phyloP scores from a whole-genome alignment of 2,329 filamentous ascomycete genomes.

The Colletotrichum shisoi region DNA sequence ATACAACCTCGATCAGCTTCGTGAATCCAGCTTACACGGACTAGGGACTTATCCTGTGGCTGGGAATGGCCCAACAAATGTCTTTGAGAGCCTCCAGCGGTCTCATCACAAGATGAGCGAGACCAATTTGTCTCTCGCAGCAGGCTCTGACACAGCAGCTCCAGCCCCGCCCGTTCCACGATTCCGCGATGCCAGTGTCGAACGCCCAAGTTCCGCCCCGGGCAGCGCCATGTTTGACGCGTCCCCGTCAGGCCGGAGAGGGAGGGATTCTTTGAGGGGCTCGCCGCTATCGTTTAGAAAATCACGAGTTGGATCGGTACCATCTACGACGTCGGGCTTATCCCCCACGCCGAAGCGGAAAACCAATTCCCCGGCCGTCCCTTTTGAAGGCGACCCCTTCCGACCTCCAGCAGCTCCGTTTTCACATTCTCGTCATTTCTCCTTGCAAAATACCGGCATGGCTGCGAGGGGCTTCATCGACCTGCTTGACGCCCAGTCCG shows the following conservation, averaged over 20 bases:
- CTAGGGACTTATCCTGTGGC: conserved; percentile 52
- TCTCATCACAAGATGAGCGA: conserved; percentile 46
- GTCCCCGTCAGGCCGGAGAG: conserved; percentile 27
- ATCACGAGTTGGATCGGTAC: conserved; percentile 24
- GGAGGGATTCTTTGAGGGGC: conserved; percentile 37
- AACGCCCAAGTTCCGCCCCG: conserved; percentile 52
- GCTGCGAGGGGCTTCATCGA: conserved; percentile 55
- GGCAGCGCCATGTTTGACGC: conserved; percentile 33
- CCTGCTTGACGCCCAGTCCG: conserved; percentile 65
- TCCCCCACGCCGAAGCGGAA: conserved; percentile 19
- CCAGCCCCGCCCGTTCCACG: conserved; percentile 46
- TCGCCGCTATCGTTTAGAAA: conserved; percentile 40
- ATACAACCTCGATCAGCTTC: background rate
- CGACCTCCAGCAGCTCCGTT: conserved; percentile 41
- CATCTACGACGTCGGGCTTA: conserved; percentile 14
- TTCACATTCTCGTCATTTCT: conserved; percentile 45
- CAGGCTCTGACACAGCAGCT: conserved; percentile 43
- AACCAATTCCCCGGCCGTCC: conserved; percentile 7
- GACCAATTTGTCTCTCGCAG: conserved; percentile 40
- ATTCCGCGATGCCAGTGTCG: conserved; percentile 43
- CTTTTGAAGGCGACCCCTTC: conserved; percentile 25
- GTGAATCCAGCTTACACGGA: conserved; percentile 21
- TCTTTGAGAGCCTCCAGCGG: conserved; percentile 50
- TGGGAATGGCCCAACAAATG: conserved; percentile 51
- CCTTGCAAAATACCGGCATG: conserved; percentile 46